Evolutionary conservation across 1,284 basidiomycete species (phyloP), one percentile per base, ranked within the genome.

Genomic region (Stereum hirsutum): DNA sequence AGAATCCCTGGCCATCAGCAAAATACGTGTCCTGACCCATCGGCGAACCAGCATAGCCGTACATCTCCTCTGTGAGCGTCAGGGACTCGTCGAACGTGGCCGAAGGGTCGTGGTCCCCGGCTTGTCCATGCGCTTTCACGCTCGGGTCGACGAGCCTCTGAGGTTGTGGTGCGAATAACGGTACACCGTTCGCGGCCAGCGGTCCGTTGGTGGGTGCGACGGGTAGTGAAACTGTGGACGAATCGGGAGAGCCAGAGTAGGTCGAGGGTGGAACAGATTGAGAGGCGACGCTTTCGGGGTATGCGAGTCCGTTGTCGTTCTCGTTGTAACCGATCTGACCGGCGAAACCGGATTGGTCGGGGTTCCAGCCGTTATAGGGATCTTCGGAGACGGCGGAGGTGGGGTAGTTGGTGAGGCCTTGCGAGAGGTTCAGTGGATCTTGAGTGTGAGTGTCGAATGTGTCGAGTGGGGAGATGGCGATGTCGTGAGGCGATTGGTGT

Each of bases 231-330:
- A 56, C 53, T 17, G 68, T 65, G 0, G 69, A 70, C 2, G 47
- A 62, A 0, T 64, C 59, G 0, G 72, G 72, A 1, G 72, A 74
- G 8, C 66, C 65, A 0, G 68, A 68, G 53, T 72, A 69, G 7
- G 62, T 55, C 11, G 70, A 68, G 4, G 68, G 64, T 1, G 70
- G 60, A 1, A 61, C 51, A 3, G 66, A 63, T 19, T 57, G 52
- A n/a, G 57, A 52, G 46, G 26, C 41, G 40, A 36, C 47, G 28
- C 28, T 30, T 8, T 30, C 28, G 28, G 28, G 28, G n/a, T n/a
- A n/a, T n/a, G n/a, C n/a, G n/a, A n/a, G n/a, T n/a, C 26, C 38
- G 4, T 11, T 26, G 24, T 15, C 24, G 12, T 23, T 25, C n/a
- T 15, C 24, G 38, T 25, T 30, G 28, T 15, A 5, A n/a, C n/a